Evolutionary conservation across 371 early-diverging fungal genomes (phyloP).

Genomic region (Mucor plumbeus): DNA sequence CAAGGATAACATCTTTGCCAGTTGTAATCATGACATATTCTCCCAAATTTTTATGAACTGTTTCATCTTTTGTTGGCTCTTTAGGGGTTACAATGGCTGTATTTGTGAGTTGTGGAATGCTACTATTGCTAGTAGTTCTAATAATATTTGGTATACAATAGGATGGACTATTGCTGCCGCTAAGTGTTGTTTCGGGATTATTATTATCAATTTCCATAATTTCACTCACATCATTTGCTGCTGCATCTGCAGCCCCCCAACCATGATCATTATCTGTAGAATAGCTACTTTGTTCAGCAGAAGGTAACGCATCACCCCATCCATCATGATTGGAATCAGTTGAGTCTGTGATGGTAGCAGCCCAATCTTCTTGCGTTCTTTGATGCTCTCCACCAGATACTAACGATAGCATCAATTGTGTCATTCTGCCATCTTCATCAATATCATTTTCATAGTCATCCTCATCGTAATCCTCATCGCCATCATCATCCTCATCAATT

Average conservation of each 20-base stretch:
- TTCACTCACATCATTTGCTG: background rate
- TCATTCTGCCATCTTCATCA: background rate
- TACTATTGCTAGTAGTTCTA: slow-evolving; percentile 1
- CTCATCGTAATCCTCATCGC: background rate
- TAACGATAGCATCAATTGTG: background rate
- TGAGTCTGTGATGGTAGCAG: background rate
- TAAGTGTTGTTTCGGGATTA: background rate
- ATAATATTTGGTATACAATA: slow-evolving; percentile 14
- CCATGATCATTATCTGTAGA: background rate
- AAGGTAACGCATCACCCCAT: slow-evolving; percentile 15
- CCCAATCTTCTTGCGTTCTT: background rate
- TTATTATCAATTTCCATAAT: background rate
- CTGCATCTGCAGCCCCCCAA: background rate
- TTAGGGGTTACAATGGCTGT: background rate
- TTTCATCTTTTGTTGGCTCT: background rate
- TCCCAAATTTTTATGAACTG: slow-evolving; percentile 5
- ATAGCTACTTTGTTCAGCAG: background rate
- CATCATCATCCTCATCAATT: background rate
- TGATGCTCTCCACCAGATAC: background rate
- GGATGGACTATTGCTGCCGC: background rate
- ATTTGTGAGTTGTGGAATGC: background rate
- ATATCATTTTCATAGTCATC: background rate
- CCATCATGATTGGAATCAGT: slow-evolving; percentile 6
- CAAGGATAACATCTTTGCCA: slow-evolving; percentile 33
- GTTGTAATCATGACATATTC: slow-evolving; percentile 46